Conservation (phyloP, 352 stramenopile species). For the Pythium coloratum region DNA sequence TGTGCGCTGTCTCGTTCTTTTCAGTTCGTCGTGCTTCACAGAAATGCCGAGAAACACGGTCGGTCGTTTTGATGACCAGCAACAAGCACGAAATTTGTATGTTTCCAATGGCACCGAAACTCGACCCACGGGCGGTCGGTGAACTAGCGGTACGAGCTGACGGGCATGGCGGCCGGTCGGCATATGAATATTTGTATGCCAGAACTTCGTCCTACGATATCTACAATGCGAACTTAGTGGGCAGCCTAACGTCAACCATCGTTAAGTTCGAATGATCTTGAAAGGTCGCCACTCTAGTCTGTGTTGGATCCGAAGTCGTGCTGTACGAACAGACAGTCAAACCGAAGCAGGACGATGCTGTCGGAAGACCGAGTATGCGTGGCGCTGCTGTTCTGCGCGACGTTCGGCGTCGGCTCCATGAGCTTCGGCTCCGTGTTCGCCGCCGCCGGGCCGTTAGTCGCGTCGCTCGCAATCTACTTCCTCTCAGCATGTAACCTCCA, state of each 20-base stretch:
- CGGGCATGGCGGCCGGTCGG: conserved; percentile 42
- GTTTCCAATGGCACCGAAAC: background rate
- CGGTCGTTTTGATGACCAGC: conserved; percentile 4
- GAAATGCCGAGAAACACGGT: conserved; percentile 9
- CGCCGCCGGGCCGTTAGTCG: conserved; percentile 50
- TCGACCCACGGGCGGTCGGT: conserved; percentile 10
- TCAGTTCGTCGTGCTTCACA: conserved; percentile 23
- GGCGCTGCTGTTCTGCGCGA: conserved; percentile 72
- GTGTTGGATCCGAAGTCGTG: too few relatives aligned
- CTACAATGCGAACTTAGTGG: too few relatives aligned
- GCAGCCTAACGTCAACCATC: background rate
- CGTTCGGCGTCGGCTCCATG: conserved; percentile 71
- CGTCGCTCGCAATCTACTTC: conserved; percentile 68
- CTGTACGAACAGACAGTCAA: too few relatives aligned
- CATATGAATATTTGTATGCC: conserved; percentile 39
- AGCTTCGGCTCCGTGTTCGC: conserved; percentile 73
- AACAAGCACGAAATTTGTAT: conserved; percentile 31
- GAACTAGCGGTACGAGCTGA: conserved; percentile 16
- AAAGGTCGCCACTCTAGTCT: conserved; percentile 22
- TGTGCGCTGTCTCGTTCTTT: conserved; percentile 19
- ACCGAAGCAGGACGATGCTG: conserved; percentile 10
- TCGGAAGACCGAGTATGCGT: conserved; percentile 61
- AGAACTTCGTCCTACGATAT: background rate
- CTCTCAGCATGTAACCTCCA: conserved; percentile 78
- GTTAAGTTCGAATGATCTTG: conserved; percentile 6